Evolutionary conservation across 2,329 filamentous ascomycete species (phyloP).

Genomic region (Aquanectria penicillioides): DNA sequence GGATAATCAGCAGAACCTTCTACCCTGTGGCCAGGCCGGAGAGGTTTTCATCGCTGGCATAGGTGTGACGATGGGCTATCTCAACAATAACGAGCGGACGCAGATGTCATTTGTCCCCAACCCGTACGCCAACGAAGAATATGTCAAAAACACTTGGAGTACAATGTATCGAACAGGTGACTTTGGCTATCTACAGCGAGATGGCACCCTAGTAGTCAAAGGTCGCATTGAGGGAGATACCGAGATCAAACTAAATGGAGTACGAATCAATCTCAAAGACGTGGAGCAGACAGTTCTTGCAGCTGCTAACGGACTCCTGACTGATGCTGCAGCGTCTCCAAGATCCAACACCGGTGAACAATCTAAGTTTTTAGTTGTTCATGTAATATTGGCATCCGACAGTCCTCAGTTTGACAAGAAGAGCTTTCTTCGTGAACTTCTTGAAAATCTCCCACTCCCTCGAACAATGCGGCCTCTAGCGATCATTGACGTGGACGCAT

Average conservation of each 20-base stretch:
- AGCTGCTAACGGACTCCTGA: not conserved
- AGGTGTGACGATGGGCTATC: not conserved
- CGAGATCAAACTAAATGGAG: slow-evolving; percentile 57
- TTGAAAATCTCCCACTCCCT: slow-evolving; percentile 39
- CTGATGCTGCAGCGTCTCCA: slow-evolving; percentile 15
- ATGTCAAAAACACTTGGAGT: not conserved
- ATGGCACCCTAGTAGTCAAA: slow-evolving; percentile 48
- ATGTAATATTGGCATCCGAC: slow-evolving; percentile 38
- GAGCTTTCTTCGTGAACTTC: not conserved
- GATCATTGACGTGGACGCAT: slow-evolving; percentile 36
- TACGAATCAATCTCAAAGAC: slow-evolving; percentile 59
- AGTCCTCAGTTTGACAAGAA: not conserved
- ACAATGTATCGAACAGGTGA: slow-evolving; percentile 33
- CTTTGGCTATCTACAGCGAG: slow-evolving; percentile 31
- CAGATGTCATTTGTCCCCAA: slow-evolving; percentile 11
- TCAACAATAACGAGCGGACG: slow-evolving; percentile 3
- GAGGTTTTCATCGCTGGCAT: not conserved
- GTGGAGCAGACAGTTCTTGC: slow-evolving; percentile 22
- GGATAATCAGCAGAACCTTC: not conserved
- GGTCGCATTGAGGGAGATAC: slow-evolving; percentile 54
- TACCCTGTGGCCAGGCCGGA: not conserved
- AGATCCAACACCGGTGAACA: not conserved
- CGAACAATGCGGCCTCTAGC: slow-evolving; percentile 48
- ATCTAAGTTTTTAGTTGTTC: slow-evolving; percentile 39
- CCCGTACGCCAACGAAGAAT: not conserved